phyloP scores from a whole-genome alignment of 2,329 filamentous ascomycete genomes.

The Scedosporium aurantiacum region DNA sequence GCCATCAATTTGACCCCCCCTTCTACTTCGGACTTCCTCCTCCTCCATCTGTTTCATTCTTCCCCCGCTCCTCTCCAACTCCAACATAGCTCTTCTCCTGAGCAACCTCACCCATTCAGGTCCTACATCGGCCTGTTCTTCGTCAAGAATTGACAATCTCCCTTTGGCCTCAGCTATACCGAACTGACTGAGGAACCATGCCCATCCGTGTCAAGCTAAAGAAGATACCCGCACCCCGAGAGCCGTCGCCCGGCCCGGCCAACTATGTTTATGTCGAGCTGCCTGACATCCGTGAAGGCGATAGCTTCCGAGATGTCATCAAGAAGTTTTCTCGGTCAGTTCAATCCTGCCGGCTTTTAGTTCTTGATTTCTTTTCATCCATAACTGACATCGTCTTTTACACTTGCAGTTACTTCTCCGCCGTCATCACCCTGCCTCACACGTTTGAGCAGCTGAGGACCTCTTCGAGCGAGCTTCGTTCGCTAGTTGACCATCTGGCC shows the following conservation, averaged over 20 bases:
- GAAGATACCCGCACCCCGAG: constrained; percentile 16
- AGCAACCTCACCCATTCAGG: not conserved
- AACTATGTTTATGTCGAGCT: constrained; percentile 22
- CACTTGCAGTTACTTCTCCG: constrained; percentile 44
- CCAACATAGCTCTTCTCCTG: not conserved
- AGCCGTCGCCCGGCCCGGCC: constrained; percentile 11
- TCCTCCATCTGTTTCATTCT: not conserved
- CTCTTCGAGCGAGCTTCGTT: constrained; percentile 44
- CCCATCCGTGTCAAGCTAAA: constrained; percentile 12
- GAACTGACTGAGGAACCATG: constrained; percentile 16
- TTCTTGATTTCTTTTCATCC: not conserved
- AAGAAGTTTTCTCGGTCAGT: constrained; percentile 54
- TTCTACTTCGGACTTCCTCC: too few species aligned
- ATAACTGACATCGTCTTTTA: not conserved
- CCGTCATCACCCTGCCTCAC: constrained; percentile 51
- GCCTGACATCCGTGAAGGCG: constrained; percentile 18
- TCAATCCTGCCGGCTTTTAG: too few species aligned
- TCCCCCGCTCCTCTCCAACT: not conserved
- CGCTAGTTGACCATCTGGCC: constrained; percentile 53
- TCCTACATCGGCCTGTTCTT: not conserved
- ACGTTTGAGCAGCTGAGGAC: constrained; percentile 66
- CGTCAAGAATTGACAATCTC: not conserved
- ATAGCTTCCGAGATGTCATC: constrained; percentile 35
- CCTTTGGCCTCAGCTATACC: not conserved
- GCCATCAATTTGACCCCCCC: too few species aligned